Evolutionary conservation across 441 rosid genomes (phyloP).

Genomic region (Macaranga tanarius): DNA sequence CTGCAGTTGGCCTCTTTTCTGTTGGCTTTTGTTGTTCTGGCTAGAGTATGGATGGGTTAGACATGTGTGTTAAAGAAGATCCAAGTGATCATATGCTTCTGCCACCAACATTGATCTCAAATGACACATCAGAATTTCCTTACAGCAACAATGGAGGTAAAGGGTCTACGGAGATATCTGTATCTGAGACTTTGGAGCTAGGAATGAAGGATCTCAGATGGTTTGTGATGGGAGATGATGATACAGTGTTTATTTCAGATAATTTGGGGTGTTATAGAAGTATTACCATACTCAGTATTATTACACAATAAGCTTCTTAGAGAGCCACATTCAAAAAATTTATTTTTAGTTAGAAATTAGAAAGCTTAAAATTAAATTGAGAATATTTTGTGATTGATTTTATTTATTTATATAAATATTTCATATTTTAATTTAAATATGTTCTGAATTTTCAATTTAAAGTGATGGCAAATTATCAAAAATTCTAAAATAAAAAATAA

Average conservation of each 20-base stretch:
- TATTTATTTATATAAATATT: too few relatives aligned
- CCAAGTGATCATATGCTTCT: conserved; percentile 27
- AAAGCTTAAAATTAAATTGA: too few relatives aligned
- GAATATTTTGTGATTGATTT: too few relatives aligned
- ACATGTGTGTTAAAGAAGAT: conserved; percentile 40
- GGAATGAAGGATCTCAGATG: conserved; percentile 68
- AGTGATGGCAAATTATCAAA: too few relatives aligned
- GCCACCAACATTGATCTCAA: conserved; percentile 63
- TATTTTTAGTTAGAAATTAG: too few relatives aligned
- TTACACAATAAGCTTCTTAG: conserved; percentile 82
- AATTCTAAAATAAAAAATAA: too few relatives aligned
- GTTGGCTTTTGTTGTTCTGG: conserved; percentile 29
- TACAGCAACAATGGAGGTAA: conserved; percentile 67
- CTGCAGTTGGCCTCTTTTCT: conserved; percentile 60
- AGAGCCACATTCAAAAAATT: conserved; percentile 71
- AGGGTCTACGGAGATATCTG: conserved; percentile 76
- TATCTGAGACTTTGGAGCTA: conserved; percentile 62
- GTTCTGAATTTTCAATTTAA: too few relatives aligned
- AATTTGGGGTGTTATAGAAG: conserved; percentile 70
- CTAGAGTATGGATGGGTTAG: conserved; percentile 93
- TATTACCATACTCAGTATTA: conserved; percentile 77
- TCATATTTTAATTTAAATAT: too few relatives aligned
- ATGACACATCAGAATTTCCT: conserved; percentile 55
- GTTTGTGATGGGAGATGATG: conserved; percentile 97
- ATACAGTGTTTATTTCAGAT: conserved; percentile 73